Evolutionary conservation across 768 basidiomycete genomes (phyloP).

Genomic region (Filobasidium floriforme): DNA sequence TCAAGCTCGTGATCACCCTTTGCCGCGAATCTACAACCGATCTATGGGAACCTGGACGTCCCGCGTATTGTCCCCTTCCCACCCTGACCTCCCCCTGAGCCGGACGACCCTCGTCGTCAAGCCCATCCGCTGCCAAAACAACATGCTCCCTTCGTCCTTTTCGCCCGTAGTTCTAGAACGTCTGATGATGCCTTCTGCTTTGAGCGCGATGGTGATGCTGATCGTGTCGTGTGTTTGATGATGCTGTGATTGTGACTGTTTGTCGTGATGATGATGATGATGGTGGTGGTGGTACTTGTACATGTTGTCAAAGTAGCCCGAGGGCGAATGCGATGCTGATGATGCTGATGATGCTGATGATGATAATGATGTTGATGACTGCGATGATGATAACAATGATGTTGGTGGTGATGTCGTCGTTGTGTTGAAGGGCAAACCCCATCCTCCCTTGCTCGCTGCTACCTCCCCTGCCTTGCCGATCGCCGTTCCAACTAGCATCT

Average conservation of each 20-base stretch:
- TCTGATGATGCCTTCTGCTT: neutral
- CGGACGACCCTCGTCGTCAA: neutral
- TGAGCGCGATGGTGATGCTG: neutral
- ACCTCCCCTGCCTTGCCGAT: neutral
- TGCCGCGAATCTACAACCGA: neutral
- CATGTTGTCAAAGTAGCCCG: conserved; percentile 2
- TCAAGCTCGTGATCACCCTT: too few relatives aligned
- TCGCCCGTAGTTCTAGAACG: neutral
- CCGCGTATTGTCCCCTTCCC: neutral
- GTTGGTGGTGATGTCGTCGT: neutral
- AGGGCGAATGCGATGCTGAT: neutral
- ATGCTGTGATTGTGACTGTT: neutral
- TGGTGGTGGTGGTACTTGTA: neutral
- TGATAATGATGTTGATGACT: neutral
- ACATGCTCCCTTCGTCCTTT: neutral
- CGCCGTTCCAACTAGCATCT: neutral
- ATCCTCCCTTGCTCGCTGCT: neutral
- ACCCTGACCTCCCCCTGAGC: neutral
- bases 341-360: neutral
- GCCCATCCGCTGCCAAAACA: conserved; percentile 4
- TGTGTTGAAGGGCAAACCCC: neutral
- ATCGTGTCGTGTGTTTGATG: neutral
- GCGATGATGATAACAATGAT: neutral
- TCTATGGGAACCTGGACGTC: neutral
- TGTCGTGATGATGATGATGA: neutral